A percentile compares a stretch with the other conserved stretches of the same genome.
phyloP scores from a whole-genome alignment of 345 rosid genomes.

The Gossypium mustelinum region DNA sequence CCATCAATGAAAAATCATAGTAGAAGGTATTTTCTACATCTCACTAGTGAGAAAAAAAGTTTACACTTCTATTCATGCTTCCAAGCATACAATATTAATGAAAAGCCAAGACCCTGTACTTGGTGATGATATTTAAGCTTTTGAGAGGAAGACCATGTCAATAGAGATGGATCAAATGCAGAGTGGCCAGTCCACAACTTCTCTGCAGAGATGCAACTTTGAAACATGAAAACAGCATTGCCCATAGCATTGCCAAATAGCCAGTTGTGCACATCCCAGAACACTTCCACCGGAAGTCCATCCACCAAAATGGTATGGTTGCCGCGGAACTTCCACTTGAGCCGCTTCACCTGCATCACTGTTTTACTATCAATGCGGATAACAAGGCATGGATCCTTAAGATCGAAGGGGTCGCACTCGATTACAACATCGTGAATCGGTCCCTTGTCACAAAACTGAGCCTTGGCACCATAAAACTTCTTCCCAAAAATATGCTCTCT shows the following conservation, averaged over 20 bases:
- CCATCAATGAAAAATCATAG: slow-evolving; percentile 19
- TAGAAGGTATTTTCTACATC: slow-evolving; percentile 16
- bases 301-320: slow-evolving; percentile 79
- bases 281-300: slow-evolving; percentile 76
- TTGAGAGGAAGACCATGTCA: slow-evolving; percentile 44
- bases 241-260: slow-evolving; percentile 70
- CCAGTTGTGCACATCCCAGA: slow-evolving; percentile 96
- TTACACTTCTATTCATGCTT: slow-evolving; percentile 50
- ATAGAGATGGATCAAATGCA: slow-evolving; percentile 39
- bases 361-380: slow-evolving; percentile 73
- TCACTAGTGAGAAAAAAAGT: slow-evolving; percentile 6
- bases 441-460: slow-evolving; percentile 66
- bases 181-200: slow-evolving; percentile 39
- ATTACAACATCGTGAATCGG: slow-evolving; percentile 60
- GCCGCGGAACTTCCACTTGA: slow-evolving; percentile 94
- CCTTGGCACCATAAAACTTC: slow-evolving; percentile 64
- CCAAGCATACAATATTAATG: slow-evolving; percentile 63
- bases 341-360: slow-evolving; percentile 72
- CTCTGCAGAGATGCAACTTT: slow-evolving; percentile 48
- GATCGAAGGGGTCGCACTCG: slow-evolving; percentile 66
- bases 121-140: slow-evolving; percentile 43
- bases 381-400: slow-evolving; percentile 65
- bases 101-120: slow-evolving; percentile 65
- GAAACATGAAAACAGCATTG: slow-evolving; percentile 90
- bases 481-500: slow-evolving; percentile 83